Evolutionary conservation across 2,329 filamentous ascomycete species (phyloP), one percentile per base, ranked within the genome.

Genomic region (Colletotrichum sidae): DNA sequence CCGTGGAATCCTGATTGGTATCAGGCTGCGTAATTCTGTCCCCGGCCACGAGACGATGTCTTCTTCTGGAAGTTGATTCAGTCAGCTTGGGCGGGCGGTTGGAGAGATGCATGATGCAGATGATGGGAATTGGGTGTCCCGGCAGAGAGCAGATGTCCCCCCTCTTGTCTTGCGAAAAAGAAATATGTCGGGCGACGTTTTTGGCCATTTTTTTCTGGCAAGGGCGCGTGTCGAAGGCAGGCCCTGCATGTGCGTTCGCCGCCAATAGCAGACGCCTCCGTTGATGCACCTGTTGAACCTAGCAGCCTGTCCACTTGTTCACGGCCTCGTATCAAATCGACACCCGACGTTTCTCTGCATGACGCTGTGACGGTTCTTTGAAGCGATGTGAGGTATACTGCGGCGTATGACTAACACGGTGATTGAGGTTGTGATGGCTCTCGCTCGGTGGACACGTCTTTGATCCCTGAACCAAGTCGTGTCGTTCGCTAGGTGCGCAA

Each of bases 221-320:
- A 63, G 47, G 58, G 58, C 53, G 53, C 49, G 58, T 66, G 52
- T 62, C 33, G 35, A 57, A 38, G 25, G 47, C 45, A 63, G 54
- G 53, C 42, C 37, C 52, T 66, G 47, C 58, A 57, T 55, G 62
- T 15, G 47, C 41, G 59, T 42, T 33, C 42, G 47, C 47, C 53
- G 34, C 51, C 51, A 65, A 61, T 61, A 25, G 47, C 46, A 46
- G 35, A 39, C n/a, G 51, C 51, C 57, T 52, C 17, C 15, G 57
- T 65, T 17, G 56, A 56, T 39, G 57, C 59, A 66, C 52, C 63
- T 63, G 63, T 57, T 57, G 63, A 63, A 59, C 52, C 63, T 53
- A 63, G 52, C 52, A 53, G 53, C 25, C 25, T 1, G 25, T 35
- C 13, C 63, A 44, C 44, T 47, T 47, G 47, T 53, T 35, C 25